Percentiles rank a stretch among this genome's conserved stretches.
Evolutionary conservation across 225 moss, liverwort and hornwort genomes (phyloP).

Genomic region (Takakia lepidozioides): DNA sequence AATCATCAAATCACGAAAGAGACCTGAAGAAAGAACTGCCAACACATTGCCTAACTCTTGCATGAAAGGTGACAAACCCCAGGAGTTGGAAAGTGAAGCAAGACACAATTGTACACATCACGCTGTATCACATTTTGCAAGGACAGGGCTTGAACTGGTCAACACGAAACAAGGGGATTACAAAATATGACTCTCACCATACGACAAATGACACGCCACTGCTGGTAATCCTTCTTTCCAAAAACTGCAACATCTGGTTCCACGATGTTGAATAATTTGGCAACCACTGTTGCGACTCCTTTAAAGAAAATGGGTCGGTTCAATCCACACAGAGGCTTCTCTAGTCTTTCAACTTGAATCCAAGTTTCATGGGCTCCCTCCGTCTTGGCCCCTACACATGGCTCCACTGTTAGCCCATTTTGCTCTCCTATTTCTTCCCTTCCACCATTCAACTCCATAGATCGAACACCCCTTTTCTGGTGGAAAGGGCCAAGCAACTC

Average conservation of each 20-base stretch:
- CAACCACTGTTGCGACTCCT: slow-evolving; percentile 80
- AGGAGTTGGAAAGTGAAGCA: no score
- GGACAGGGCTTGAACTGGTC: no score
- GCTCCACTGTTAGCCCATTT: slow-evolving; percentile 4
- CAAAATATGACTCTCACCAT: slow-evolving; percentile 67
- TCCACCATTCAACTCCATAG: slow-evolving; percentile 2
- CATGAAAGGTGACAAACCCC: no score
- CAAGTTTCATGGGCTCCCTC: slow-evolving; percentile 77
- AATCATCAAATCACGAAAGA: no score
- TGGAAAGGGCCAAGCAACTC: background rate
- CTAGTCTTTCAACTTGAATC: slow-evolving; percentile 78
- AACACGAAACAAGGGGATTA: no score
- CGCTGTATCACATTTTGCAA: no score
- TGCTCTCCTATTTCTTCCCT: background rate
- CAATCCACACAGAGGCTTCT: slow-evolving; percentile 69
- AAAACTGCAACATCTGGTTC: slow-evolving; percentile 89
- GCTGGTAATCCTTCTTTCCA: slow-evolving; percentile 93
- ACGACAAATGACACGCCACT: slow-evolving; percentile 76
- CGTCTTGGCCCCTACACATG: slow-evolving; percentile 4
- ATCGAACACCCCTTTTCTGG: background rate
- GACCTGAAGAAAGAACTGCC: no score
- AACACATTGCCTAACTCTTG: no score
- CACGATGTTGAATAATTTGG: slow-evolving; percentile 80
- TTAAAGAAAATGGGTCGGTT: slow-evolving; percentile 77
- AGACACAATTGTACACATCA: no score